These are phyloP conservation scores for Galium porrigens DNA, from an alignment of 305 asterid species.

Conservation along the genomic window DNA sequence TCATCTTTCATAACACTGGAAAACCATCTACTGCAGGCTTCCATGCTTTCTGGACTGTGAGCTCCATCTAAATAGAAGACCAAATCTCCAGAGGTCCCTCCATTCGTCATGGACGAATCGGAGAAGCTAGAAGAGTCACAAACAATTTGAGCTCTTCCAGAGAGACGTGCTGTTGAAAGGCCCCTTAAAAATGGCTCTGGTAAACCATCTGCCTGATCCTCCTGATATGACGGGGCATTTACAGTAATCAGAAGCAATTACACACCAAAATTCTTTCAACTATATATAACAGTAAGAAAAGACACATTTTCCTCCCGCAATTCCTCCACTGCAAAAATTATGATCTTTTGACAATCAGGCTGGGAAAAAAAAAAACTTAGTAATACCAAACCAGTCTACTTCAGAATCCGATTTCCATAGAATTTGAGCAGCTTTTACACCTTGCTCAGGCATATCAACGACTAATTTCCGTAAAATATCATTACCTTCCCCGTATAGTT, in stretches of 20 bases:
- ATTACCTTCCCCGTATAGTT: neutral
- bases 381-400: neutral
- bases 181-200: conserved; percentile 67
- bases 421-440: conserved; percentile 3
- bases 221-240: conserved; percentile 24
- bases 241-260: neutral
- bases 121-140: conserved; percentile 31
- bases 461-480: neutral
- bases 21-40: conserved; percentile 84
- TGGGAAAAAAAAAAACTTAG: neutral
- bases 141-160: conserved; percentile 73
- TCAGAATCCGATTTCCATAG: neutral
- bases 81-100: conserved; percentile 41
- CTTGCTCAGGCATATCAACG: neutral
- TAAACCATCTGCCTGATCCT: conserved; percentile 26
- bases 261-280: neutral
- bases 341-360: neutral
- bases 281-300: neutral
- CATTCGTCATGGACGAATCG: conserved; percentile 17
- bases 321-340: neutral
- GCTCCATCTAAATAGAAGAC: conserved; percentile 81
- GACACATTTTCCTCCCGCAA: neutral
- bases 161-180: conserved; percentile 61
- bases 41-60: conserved; percentile 94
- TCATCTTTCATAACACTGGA: conserved; percentile 41